Conservation (phyloP, 2,329 filamentous ascomycete species). For the Verruconis gallopava region DNA sequence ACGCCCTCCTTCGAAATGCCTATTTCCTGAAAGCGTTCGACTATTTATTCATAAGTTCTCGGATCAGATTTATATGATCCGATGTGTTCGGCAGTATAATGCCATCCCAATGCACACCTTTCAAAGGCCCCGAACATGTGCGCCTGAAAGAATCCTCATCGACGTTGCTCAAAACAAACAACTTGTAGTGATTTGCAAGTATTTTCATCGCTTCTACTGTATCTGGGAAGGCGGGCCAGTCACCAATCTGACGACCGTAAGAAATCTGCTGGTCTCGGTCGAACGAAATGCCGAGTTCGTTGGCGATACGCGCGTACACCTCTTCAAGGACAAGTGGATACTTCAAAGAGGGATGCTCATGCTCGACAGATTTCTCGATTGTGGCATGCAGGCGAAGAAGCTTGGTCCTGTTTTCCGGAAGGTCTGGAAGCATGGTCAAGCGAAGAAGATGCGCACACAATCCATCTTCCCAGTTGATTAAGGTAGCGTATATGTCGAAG, state of each 20-base stretch:
- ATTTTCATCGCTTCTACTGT: conserved; percentile 39
- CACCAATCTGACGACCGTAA: conserved; percentile 40
- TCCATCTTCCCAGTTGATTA: conserved; percentile 64
- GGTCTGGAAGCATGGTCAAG: conserved; percentile 21
- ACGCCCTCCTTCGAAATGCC: conserved; percentile 44
- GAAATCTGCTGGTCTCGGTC: conserved; percentile 25
- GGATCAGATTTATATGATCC: conserved; percentile 57
- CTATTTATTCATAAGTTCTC: conserved; percentile 53
- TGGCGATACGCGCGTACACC: conserved; percentile 36
- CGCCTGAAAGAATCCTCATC: conserved; percentile 39
- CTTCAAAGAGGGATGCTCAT: conserved; percentile 39
- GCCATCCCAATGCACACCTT: conserved; percentile 45
- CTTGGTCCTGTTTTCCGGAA: conserved; percentile 24
- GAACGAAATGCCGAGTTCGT: conserved; percentile 26
- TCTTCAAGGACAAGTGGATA: conserved; percentile 48
- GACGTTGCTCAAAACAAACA: conserved; percentile 49
- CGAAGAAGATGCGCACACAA: conserved; percentile 40
- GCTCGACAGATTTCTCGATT: conserved; percentile 30
- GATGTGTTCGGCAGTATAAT: conserved; percentile 60
- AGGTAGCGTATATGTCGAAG: conserved; percentile 70
- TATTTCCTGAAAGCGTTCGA: conserved; percentile 43
- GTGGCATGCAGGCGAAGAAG: not conserved
- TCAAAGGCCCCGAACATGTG: conserved; percentile 37
- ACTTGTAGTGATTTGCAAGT: conserved; percentile 40
- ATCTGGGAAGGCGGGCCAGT: conserved; percentile 46